Base-by-base conservation (phyloP, 2,329 filamentous ascomycete genomes). In the Diaporthe velutina region DNA sequence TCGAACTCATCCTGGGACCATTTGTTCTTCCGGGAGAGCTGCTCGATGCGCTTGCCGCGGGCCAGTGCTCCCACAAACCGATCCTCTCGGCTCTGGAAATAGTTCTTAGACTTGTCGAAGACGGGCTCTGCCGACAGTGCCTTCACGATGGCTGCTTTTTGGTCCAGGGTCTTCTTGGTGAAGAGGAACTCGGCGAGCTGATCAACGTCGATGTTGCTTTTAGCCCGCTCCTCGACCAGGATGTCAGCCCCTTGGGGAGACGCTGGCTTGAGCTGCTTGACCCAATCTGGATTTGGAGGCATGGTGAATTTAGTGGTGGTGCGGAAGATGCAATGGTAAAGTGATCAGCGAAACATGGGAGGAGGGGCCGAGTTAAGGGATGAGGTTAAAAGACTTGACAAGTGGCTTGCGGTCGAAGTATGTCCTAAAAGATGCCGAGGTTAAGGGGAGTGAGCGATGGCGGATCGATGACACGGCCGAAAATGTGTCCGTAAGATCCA, bases 21-120 rank as follows among this genome's bases (percentile, higher is more conserved):
- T 28, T 90, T 88, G 83, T 95, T 88, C 84, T 93, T 84, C 71
- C 90, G 87, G 40, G 89, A 87, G 74, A 96, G 85, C 79, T 93
- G 90, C 73, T 91, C 89, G 79, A 96, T 84, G 68, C 89, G 89
- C 88, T 96, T 96, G 61, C 88, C 93, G 75, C 93, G 87, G 8
- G 90, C 93, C 73, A 96, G 86, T 1, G 94, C 90, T 45, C 89
- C 90, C 80, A 94, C 90, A 79, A 95, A 92, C 66, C 91, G 89
- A 76, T 94, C 92, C 35, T 90, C 87, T 58, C 94, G 87, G 55
- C 93, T 93, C 78, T 90, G 88, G 82, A 94, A 94, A 84, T 95
- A 94, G 81, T 95, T 95, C 77, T 93, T 91, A 4, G 91, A 91
- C 85, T 95, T 96, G 83, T 95, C 92, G 78, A 96, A 95, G 73